Evolutionary conservation across 192 early-diverging fungal genomes (phyloP), one percentile per base, ranked within the genome.

Genomic region (Coemansia erecta): DNA sequence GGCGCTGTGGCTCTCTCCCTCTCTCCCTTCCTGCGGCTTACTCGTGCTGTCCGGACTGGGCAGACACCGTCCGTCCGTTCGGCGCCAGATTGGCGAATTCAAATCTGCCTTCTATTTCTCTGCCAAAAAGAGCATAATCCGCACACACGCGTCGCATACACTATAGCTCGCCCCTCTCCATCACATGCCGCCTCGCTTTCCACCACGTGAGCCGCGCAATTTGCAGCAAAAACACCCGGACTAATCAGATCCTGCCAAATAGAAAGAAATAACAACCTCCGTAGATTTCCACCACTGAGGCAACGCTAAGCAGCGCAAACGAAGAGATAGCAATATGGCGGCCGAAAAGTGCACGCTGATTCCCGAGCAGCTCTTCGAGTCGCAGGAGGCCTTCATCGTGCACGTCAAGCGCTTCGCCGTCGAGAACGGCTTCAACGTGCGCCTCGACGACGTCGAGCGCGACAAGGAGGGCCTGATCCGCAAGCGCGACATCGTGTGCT

Each of bases 401-500:
- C 77, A 80, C 43, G 77, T 80, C 61, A 70, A 72, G 77, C 67
- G 52, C 8, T 80, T 61, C 54, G 71, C 77, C 0, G 46, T 70
- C 0, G 77, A 80, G 43, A 80, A 80, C 64, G 77, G 77, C 0
- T 80, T 80, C 64, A 80, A 80, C 53, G 77, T 80, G 55, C 70
- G 77, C 0, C 71, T 80, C 31, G 77, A 80, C 56, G 77, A 80
- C 40, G 77, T 80, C 18, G 77, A 80, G 67, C 66, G 77, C 26
- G 77, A 80, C 71, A 80, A 80, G 60, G 72, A 57, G n/a, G 77
- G 77, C 9, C 12, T 44, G 24, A 80, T 80, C 57, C 77, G 77
- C 56, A 80, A 80, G 51, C 77, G 77, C 64, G 77, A 80, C 68
- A 80, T 80, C 15, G 77, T 80, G 61, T 80, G 77, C 41, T 80